Evolutionary conservation across 192 early-diverging fungal species (phyloP).

Genomic region (Jimgerdemannia lactiflua): DNA sequence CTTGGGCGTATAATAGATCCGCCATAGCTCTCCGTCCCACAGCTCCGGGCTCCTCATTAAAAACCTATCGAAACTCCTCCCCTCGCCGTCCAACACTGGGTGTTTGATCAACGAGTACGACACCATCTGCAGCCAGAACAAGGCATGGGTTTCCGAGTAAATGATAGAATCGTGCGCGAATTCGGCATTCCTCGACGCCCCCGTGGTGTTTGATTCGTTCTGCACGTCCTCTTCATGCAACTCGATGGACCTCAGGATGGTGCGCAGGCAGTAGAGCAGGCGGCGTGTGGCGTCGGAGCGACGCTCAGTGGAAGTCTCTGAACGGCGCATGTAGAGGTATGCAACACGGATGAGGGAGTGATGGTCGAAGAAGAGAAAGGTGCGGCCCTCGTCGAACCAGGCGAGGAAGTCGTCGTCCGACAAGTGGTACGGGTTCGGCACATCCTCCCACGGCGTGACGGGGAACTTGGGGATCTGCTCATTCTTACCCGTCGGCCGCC

Average conservation of each 20-base stretch:
- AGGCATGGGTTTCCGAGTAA: slow-evolving; percentile 30
- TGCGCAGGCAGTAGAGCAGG: slow-evolving; percentile 9
- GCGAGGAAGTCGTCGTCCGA: slow-evolving; percentile 19
- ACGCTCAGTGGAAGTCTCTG: slow-evolving; percentile 7
- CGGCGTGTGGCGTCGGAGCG: slow-evolving; percentile 5
- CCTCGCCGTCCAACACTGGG: slow-evolving; percentile 26
- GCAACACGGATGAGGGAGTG: slow-evolving; percentile 17
- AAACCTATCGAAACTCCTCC: slow-evolving; percentile 22
- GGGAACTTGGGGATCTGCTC: slow-evolving; percentile 1
- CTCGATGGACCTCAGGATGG: slow-evolving; percentile 12
- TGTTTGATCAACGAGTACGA: slow-evolving; percentile 19
- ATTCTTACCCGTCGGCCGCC: not conserved
- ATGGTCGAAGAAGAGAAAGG: slow-evolving; percentile 27
- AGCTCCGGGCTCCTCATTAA: slow-evolving; percentile 15
- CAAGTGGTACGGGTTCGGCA: slow-evolving; percentile 24
- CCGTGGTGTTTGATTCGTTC: not conserved
- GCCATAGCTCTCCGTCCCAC: slow-evolving; percentile 25
- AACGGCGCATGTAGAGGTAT: slow-evolving; percentile 13
- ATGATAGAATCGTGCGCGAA: slow-evolving; percentile 16
- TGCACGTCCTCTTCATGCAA: slow-evolving; percentile 17
- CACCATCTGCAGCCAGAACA: slow-evolving; percentile 36
- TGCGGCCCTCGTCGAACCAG: slow-evolving; percentile 12
- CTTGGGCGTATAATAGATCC: slow-evolving; percentile 23
- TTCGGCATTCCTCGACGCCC: not conserved
- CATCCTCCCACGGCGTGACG: slow-evolving; percentile 25